Base-by-base conservation (phyloP, 108 stramenopile species). In the Asterionellopsis glacialis region DNA sequence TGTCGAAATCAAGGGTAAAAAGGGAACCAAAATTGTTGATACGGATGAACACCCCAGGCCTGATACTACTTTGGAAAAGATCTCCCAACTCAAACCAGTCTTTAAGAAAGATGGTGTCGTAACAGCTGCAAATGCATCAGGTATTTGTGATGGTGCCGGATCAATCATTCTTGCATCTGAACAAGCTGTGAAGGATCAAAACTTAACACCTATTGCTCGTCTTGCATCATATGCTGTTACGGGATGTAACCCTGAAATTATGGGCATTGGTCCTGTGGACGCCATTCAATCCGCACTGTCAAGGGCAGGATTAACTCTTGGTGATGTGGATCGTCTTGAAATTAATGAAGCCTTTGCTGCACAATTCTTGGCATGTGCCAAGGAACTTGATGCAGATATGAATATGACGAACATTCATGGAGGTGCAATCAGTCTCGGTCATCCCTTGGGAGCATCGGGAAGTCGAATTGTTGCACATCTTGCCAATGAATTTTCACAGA, bases 291-390 rank as follows among this genome's bases (percentile, higher is more conserved):
- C 84, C 49, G 97, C 94, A 10, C 65, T 99, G 56, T 25, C 59
- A 23, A 78, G 68, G 23, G 88, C 95, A n/a, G 83, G 83, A 22
- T 61, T 96, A 56, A 75, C 82, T 1, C 41, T 98, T 22, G 69
- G 74, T n/a, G 94, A 98, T 73, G 93, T 97, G 39, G 97, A 99
- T 70, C 76, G 96, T 16, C 38, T 98, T 1, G 99, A 99, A 85
- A 92, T 99, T 77, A 99, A 99, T 67, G 99, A 99, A 81, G 99
- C 99, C 19, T 99, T 98, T 76, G 97, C 99, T 16, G 91, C 95
- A 11, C 94, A 97, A 67, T 91, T 85, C 65, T 75, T 99, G 48
- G 94, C 96, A 15, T 96, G 95, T 57, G 95, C 92, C 67, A 96
- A 96, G 71, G 99, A 91, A 63, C 75, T 99, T 40, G 95, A 93